Evolutionary conservation across 139 green algal genomes (phyloP), one percentile per base, ranked within the genome.

Genomic region (Monoraphidium neglectum): DNA sequence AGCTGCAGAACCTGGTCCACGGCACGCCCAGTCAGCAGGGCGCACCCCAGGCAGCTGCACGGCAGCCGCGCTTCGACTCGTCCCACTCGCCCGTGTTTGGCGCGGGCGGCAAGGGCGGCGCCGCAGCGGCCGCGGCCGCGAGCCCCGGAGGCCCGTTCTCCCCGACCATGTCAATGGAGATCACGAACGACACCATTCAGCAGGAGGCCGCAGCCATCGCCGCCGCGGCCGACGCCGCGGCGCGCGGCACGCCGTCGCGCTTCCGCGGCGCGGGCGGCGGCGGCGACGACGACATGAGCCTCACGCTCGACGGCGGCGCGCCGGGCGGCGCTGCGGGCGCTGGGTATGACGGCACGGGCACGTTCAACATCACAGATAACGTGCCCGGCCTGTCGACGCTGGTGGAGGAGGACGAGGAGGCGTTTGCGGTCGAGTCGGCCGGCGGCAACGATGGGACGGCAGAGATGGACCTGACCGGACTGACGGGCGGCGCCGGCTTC

Each of bases 321-420:
- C 8, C 43, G 43, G 43, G 43, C 43, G 8, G n/a, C n/a, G n/a
- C n/a, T n/a, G n/a, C n/a, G n/a, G n/a, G n/a, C n/a, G n/a, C n/a
- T n/a, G n/a, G n/a, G n/a, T n/a, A n/a, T 12, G 43, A 51, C 43
- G 43, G 43, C 43, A 51, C 43, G 8, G 54, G 54, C 63, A 90
- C 89, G 0, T 46, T 63, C 18, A 91, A 91, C 78, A 93, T 95
- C 71, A 95, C 91, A 28, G 83, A 84, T 5, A 82, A 79, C 28
- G 68, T 95, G n/a, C 88, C 89, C 4, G 85, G 79, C n/a, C 80
- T 95, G 37, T 89, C 83, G 1, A 88, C 87, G 0, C 78, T 95
- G 24, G 78, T 94, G n/a, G 86, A 93, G 32, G 90, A 94, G 70
- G 86, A 92, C 60, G 89, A 94, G 61, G 87, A 88, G n/a, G 78